phyloP scores from a whole-genome alignment of 805 yeast species.

The Ogataea nitratoaversa region DNA sequence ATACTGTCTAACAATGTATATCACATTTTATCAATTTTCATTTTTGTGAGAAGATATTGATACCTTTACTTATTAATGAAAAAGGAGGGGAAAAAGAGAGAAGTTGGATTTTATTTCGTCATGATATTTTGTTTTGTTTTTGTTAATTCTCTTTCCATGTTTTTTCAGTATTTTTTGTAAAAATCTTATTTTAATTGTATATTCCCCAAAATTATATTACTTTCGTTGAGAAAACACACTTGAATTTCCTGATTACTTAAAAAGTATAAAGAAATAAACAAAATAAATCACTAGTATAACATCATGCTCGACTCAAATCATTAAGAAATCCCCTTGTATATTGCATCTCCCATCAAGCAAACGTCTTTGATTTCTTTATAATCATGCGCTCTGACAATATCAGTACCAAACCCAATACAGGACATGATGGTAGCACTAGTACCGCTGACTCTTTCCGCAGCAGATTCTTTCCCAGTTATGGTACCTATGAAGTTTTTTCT shows the following conservation, averaged over 20 bases:
- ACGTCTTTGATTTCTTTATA: constrained; percentile 54
- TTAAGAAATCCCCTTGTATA: constrained; percentile 38
- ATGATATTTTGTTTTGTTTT: constrained; percentile 1
- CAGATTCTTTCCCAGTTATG: constrained; percentile 51
- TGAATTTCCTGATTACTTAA: too few species aligned
- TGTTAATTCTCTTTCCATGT: constrained; percentile 1
- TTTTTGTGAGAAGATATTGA: background rate
- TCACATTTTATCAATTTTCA: background rate
- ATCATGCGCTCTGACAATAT: constrained; percentile 88
- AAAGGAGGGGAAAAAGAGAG: background rate
- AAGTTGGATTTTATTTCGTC: constrained; percentile 1
- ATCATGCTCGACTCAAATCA: background rate
- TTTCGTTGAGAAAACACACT: background rate
- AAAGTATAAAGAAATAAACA: too few species aligned
- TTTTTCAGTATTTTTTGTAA: background rate
- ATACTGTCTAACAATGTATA: too few species aligned
- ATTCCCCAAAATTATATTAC: constrained; percentile 3
- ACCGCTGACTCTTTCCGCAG: constrained; percentile 66
- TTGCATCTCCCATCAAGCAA: constrained; percentile 65
- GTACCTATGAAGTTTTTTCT: constrained; percentile 84
- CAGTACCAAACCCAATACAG: constrained; percentile 67
- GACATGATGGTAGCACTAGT: constrained; percentile 75
- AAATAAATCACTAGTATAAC: too few species aligned
- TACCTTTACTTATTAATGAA: background rate
- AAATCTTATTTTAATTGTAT: constrained; percentile 2